These are phyloP conservation scores for Lentinula edodes DNA, from an alignment of 768 basidiomycete genomes.

Conservation along the genomic window DNA sequence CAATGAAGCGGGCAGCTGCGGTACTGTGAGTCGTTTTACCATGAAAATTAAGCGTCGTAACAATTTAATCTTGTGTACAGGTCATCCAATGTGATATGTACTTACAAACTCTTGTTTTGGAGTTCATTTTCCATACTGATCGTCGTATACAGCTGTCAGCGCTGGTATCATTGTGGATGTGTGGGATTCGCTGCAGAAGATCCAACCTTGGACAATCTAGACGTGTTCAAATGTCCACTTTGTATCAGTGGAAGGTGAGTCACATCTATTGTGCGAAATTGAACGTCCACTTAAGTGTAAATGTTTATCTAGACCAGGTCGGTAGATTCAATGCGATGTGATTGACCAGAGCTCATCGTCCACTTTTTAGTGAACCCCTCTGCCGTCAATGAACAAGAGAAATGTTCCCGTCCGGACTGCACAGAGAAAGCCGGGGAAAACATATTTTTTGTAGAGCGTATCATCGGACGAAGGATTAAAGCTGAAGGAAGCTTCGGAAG, in stretches of 20 bases:
- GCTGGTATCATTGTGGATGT: slow-evolving; percentile 6
- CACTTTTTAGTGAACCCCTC: not conserved
- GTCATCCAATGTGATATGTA: slow-evolving; percentile 2
- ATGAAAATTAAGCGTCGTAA: not conserved
- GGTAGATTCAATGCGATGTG: not conserved
- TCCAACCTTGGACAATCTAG: not conserved
- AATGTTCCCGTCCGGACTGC: slow-evolving; percentile 1
- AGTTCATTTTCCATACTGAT: not conserved
- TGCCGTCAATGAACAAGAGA: not conserved
- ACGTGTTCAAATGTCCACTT: not conserved
- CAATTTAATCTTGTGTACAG: not conserved
- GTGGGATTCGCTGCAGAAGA: slow-evolving; percentile 1
- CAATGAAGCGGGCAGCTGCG: not conserved
- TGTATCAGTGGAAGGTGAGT: not conserved
- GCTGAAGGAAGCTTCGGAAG: not conserved
- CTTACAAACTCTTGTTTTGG: not conserved
- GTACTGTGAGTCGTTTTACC: not conserved
- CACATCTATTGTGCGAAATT: not conserved
- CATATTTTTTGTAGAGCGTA: not conserved
- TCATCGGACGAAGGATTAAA: slow-evolving; percentile 2
- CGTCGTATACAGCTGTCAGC: not conserved
- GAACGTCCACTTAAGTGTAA: not conserved
- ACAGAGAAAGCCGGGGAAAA: not conserved
- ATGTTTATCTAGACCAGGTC: not conserved
- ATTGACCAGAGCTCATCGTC: not conserved